Percentiles rank a stretch among this genome's conserved stretches.
These are phyloP conservation scores for Lactarius vividus DNA, from an alignment of 768 basidiomycete species.

Conservation along the genomic window DNA sequence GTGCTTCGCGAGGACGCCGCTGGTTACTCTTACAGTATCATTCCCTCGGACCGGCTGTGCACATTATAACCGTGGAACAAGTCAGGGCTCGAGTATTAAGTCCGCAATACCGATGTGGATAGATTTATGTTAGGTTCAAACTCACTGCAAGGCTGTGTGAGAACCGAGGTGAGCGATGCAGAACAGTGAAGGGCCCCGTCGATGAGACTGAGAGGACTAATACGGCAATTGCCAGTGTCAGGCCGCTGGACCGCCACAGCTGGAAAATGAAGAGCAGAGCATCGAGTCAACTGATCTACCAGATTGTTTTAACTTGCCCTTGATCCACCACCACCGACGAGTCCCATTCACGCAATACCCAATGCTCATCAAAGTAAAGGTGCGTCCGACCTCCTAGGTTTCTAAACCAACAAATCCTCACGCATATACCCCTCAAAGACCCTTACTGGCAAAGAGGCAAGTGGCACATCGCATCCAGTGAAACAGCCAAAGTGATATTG, in stretches of 20 bases:
- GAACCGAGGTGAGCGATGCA: neutral
- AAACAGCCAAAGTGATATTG: neutral
- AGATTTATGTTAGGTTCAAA: too few relatives aligned
- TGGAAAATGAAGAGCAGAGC: neutral
- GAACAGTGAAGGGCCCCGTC: neutral
- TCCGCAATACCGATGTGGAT: too few relatives aligned
- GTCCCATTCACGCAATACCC: constrained; percentile 19
- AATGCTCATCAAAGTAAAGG: constrained; percentile 96
- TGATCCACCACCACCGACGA: constrained; percentile 4
- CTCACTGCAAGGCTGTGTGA: too few relatives aligned
- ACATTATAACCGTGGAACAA: too few relatives aligned
- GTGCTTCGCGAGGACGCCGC: neutral
- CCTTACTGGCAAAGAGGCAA: constrained; percentile 94
- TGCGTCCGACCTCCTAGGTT: constrained; percentile 32
- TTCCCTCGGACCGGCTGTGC: too few relatives aligned
- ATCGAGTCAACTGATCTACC: neutral
- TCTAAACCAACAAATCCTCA: neutral
- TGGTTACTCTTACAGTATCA: neutral
- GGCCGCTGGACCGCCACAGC: neutral
- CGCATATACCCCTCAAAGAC: constrained; percentile 53
- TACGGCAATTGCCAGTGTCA: neutral
- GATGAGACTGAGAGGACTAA: neutral
- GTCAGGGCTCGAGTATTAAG: too few relatives aligned
- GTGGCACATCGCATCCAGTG: constrained; percentile 16
- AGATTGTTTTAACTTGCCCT: neutral